These are phyloP conservation scores for Sungouiozyma intestinalis DNA, from an alignment of 805 yeast genomes.

Conservation along the genomic window DNA sequence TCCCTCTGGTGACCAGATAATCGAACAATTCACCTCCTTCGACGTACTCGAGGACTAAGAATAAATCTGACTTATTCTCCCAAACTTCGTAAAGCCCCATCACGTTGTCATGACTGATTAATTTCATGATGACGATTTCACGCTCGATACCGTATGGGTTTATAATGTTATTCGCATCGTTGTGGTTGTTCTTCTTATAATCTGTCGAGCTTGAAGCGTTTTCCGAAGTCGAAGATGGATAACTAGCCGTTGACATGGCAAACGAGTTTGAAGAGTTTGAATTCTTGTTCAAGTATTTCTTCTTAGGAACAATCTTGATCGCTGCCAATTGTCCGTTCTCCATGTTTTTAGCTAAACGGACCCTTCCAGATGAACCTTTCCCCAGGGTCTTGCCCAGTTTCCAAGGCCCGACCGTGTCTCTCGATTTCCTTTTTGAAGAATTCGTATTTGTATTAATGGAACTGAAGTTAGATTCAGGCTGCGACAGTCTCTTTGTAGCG, in stretches of 20 bases:
- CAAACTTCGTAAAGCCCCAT: slow-evolving; percentile 93
- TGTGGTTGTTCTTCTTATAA: slow-evolving; percentile 9
- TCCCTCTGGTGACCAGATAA: slow-evolving; percentile 56
- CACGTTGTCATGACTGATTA: slow-evolving; percentile 87
- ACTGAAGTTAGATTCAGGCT: slow-evolving; percentile 21
- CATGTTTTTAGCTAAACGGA: slow-evolving; percentile 60
- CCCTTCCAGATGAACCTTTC: slow-evolving; percentile 76
- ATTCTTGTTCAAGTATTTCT: slow-evolving; percentile 22
- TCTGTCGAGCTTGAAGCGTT: slow-evolving; percentile 9
- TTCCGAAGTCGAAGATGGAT: slow-evolving; percentile 8
- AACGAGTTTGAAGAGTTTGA: slow-evolving; percentile 13
- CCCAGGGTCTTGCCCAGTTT: slow-evolving; percentile 69
- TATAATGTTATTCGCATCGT: slow-evolving; percentile 7
- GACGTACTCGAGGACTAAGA: slow-evolving; percentile 68
- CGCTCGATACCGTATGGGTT: slow-evolving; percentile 90
- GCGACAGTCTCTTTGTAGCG: slow-evolving; percentile 28
- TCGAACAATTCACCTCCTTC: slow-evolving; percentile 86
- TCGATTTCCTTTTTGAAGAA: slow-evolving; percentile 23
- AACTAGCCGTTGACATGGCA: slow-evolving; percentile 7
- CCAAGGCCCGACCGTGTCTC: slow-evolving; percentile 69
- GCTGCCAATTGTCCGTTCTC: slow-evolving; percentile 70
- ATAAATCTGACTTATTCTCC: slow-evolving; percentile 90
- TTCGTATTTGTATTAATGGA: slow-evolving; percentile 10
- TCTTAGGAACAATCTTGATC: slow-evolving; percentile 70
- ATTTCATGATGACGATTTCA: slow-evolving; percentile 94